phyloP scores from a whole-genome alignment of 768 basidiomycete genomes.

The Kwoniella bestiolae region DNA sequence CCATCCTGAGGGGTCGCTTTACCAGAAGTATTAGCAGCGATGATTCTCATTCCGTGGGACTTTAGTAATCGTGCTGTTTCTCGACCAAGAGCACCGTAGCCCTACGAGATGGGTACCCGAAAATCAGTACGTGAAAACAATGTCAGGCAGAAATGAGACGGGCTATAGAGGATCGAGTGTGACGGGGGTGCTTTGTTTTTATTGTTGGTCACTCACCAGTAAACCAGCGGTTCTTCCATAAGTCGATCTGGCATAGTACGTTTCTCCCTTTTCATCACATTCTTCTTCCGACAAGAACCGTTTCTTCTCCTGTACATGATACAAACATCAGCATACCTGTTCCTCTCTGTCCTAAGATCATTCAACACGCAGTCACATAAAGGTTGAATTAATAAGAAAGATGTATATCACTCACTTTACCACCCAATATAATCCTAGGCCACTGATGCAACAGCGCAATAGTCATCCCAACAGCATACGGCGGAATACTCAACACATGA shows the following conservation, averaged over 20 bases:
- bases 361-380: too few relatives aligned
- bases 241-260: slow-evolving; percentile 38
- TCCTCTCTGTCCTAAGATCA: too few relatives aligned
- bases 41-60: slow-evolving; percentile 49
- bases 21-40: slow-evolving; percentile 55
- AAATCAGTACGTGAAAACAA: too few relatives aligned
- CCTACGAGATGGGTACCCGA: slow-evolving; percentile 20
- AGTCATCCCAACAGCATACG: slow-evolving; percentile 41
- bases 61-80: slow-evolving; percentile 54
- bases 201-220: slow-evolving; percentile 51
- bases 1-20: slow-evolving; percentile 46
- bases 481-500: slow-evolving; percentile 53
- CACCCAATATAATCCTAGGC: slow-evolving; percentile 37
- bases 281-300: slow-evolving; percentile 40
- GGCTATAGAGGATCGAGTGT: not conserved
- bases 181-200: too few relatives aligned
- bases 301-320: slow-evolving; percentile 25
- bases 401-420: slow-evolving; percentile 27
- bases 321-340: not conserved
- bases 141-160: not conserved
- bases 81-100: slow-evolving; percentile 54
- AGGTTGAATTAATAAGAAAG: too few relatives aligned
- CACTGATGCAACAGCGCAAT: slow-evolving; percentile 45
- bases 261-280: slow-evolving; percentile 21
- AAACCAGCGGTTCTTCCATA: slow-evolving; percentile 49